Evolutionary conservation across 768 basidiomycete genomes (phyloP), one percentile per base, ranked within the genome.

Genomic region (Leccinum aurantiacum): DNA sequence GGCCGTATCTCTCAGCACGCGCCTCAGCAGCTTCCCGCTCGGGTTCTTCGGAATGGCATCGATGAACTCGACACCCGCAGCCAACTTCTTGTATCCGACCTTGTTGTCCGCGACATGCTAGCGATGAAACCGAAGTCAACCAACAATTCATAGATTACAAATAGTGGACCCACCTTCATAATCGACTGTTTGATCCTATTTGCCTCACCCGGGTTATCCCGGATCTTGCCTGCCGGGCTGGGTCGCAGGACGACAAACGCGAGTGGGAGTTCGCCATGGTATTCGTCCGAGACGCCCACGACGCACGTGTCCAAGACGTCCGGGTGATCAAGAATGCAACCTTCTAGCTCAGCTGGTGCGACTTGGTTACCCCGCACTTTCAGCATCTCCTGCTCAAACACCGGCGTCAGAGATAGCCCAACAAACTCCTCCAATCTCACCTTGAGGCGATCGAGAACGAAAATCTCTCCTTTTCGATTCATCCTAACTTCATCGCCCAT

Each of bases 371-470:
- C 79, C 67, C 80, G 78, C 41, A 87, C 84, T 74, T 91, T 90
- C 73, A 90, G 78, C 57, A 89, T 84, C 77, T 90, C 88, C 87
- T 88, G 57, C 1, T 1, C 3, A 57, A 38, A 17, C 11, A 49
- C 9, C n/a, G 25, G 25, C 27, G 3, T 62, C 9, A 66, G 37
- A 17, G 6, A 15, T 29, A 6, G 35, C 13, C 48, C 19, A 29
- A 19, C 1, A 17, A 48, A 22, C 11, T 29, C 3, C 3, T 31
- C 41, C 1, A 35, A 53, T 33, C 62, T n/a, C 64, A 86, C 88
- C 80, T 90, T 91, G 57, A 90, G 70, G 25, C 90, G 83, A 69
- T 91, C 90, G 13, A 91, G 83, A 27, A 91, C 76, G 66, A 84
- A 89, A 2, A 90, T 67, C 61, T 90, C 87, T 11, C 80, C 78